phyloP scores from a whole-genome alignment of 1,139 yeast species.

The Debaryomyces subglobosus region DNA sequence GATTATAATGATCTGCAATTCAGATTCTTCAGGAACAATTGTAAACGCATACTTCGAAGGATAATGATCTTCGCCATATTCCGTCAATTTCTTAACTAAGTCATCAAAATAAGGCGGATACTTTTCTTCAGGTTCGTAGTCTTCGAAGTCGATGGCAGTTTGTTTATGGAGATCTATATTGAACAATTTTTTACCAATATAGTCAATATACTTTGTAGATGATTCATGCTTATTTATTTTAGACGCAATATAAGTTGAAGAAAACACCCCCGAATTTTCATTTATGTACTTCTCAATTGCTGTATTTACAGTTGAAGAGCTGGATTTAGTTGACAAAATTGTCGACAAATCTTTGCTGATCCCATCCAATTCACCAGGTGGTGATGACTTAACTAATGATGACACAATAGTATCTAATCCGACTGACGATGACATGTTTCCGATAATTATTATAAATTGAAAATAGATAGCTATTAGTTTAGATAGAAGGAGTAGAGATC shows the following conservation, averaged over 20 bases:
- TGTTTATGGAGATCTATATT: slow-evolving; percentile 58
- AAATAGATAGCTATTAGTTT: slow-evolving; percentile 53
- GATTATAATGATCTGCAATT: slow-evolving; percentile 52
- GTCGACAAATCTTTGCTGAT: slow-evolving; percentile 30
- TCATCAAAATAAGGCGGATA: slow-evolving; percentile 37
- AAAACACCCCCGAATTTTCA: slow-evolving; percentile 34
- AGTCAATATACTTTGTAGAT: slow-evolving; percentile 45
- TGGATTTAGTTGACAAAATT: slow-evolving; percentile 25
- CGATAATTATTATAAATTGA: neutral
- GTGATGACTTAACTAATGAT: slow-evolving; percentile 41
- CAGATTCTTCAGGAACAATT: slow-evolving; percentile 39
- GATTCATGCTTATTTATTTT: slow-evolving; percentile 33
- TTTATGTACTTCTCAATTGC: slow-evolving; percentile 35
- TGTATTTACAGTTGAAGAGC: slow-evolving; percentile 26
- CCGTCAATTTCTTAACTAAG: slow-evolving; percentile 32
- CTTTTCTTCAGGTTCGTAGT: slow-evolving; percentile 25
- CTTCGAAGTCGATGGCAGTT: slow-evolving; percentile 55
- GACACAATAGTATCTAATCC: slow-evolving; percentile 32
- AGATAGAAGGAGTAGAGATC: slow-evolving; percentile 28
- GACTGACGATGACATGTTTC: slow-evolving; percentile 20
- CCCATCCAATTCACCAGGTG: slow-evolving; percentile 44
- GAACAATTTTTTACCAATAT: slow-evolving; percentile 50
- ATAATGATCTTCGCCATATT: slow-evolving; percentile 52
- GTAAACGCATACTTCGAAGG: slow-evolving; percentile 56
- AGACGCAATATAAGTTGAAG: slow-evolving; percentile 37